Base-by-base conservation (phyloP, 1,139 yeast species). In the Hyphopichia wangnamkhiaoensis region DNA sequence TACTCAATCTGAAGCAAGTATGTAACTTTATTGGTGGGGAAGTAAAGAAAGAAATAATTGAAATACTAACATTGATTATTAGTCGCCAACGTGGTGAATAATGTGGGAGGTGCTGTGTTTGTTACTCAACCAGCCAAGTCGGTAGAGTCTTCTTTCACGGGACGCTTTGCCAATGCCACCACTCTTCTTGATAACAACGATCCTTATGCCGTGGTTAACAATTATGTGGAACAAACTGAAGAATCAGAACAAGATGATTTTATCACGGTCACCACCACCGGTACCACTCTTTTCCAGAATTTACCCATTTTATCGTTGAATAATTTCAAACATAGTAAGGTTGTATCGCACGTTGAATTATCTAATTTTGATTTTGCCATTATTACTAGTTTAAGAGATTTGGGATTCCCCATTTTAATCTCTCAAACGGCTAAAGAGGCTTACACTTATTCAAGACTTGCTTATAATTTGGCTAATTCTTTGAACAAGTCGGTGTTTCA, bases 341-440 rank as follows among this genome's bases (percentile, higher is more conserved):
- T 77, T 20, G 85, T 86, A 10, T 63, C 85, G 40, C 87, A 83
- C 52, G 81, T 82, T 33, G 80, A 79, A 46, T 61, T 85, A 43
- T 44, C 66, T 30, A 61, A 68, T 40, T 71, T 71, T 47, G 95
- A 89, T 58, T 87, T 71, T 57, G 76, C 85, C 8, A 67, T 78
- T 24, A 76, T 87, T 25, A 71, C 91, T 13, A 77, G 88, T 9
- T 69, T 87, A 49, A 80, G 91, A 55, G 94, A 88, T 59, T 70
- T 84, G 37, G 79, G 80, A 15, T 75, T 72, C 48, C 77, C 82
- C 9, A 71, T 85, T 21, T 61, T 89, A 44, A 74, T 89, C 39
- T 85, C 96, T 9, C 82, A 79, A 50, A 66, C 71, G 31, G 59
- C 75, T 5, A 61, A 65, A 24, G 87, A 84, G 48, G 70, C 84